phyloP scores from a whole-genome alignment of 2,329 filamentous ascomycete species.

The Diplodia seriata region DNA sequence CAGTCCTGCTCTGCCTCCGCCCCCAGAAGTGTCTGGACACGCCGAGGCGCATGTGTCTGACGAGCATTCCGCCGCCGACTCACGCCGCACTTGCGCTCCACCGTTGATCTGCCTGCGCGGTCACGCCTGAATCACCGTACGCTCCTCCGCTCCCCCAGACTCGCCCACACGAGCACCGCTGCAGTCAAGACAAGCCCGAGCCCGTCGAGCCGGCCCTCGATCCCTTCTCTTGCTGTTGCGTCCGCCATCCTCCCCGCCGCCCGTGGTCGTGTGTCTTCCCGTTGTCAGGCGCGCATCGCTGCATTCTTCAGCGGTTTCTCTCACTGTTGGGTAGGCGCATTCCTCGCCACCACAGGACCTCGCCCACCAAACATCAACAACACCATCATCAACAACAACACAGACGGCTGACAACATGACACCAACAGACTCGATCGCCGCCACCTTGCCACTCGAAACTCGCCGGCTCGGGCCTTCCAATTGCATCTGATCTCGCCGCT shows the following conservation, averaged over 20 bases:
- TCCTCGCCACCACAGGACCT: slow-evolving; percentile 24
- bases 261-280: slow-evolving; percentile 22
- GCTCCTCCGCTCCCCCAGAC: slow-evolving; percentile 4
- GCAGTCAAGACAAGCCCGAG: slow-evolving; percentile 8
- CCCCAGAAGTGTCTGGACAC: slow-evolving; percentile 29
- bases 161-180: slow-evolving; percentile 12
- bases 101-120: slow-evolving; percentile 14
- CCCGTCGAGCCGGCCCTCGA: slow-evolving; percentile 5
- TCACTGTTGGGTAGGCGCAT: slow-evolving; percentile 32
- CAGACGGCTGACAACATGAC: slow-evolving; percentile 26
- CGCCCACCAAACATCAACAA: slow-evolving; percentile 4
- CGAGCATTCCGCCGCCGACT: slow-evolving; percentile 25
- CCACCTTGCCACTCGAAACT: slow-evolving; percentile 6
- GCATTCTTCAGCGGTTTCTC: slow-evolving; percentile 29
- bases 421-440: background rate
- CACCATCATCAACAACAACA: slow-evolving; percentile 28
- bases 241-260: background rate
- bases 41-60: slow-evolving; percentile 21
- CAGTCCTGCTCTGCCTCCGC: slow-evolving; percentile 10
- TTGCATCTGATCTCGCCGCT: slow-evolving; percentile 5
- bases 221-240: slow-evolving; percentile 1
- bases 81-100: slow-evolving; percentile 1
- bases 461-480: slow-evolving; percentile 3
- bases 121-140: slow-evolving; percentile 8
- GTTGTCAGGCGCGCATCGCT: slow-evolving; percentile 32